Percentiles rank a stretch among this genome's conserved stretches.
These are phyloP conservation scores for Exophiala phaeomuriformis DNA, from an alignment of 2,329 filamentous ascomycete species.

Conservation along the genomic window DNA sequence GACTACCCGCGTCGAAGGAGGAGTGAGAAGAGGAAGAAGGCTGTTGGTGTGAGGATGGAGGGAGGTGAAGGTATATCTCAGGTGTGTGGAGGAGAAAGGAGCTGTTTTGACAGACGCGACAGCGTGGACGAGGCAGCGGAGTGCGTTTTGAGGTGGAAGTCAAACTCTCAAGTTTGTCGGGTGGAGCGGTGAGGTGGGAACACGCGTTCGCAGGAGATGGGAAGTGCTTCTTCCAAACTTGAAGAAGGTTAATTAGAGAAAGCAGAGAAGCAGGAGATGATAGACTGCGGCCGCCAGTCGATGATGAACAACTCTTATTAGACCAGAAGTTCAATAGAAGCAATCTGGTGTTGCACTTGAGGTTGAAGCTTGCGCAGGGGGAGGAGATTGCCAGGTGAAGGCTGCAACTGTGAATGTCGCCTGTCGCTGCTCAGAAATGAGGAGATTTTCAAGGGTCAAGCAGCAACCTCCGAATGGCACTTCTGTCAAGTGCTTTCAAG, in stretches of 20 bases:
- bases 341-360: too few species aligned
- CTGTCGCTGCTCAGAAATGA: background rate
- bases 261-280: background rate
- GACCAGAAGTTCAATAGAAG: too few species aligned
- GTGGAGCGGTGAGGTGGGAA: background rate
- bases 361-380: too few species aligned
- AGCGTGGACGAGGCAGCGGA: background rate
- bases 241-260: too few species aligned
- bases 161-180: background rate
- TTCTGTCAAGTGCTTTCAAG: background rate
- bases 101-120: background rate
- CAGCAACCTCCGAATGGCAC: background rate
- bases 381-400: too few species aligned
- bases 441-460: background rate
- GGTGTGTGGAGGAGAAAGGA: background rate
- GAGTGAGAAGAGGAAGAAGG: conserved; percentile 5
- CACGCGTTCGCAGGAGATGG: background rate
- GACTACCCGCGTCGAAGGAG: conserved; percentile 7
- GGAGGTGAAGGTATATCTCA: background rate
- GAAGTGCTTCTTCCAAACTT: too few species aligned
- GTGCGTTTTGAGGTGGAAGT: background rate
- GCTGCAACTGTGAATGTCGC: too few species aligned
- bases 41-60: background rate
- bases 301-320: too few species aligned
- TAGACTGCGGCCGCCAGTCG: background rate